Percentiles rank a stretch among this genome's conserved stretches.
phyloP scores from a whole-genome alignment of 2,329 filamentous ascomycete species.

The Fusarium pseudonygamai region DNA sequence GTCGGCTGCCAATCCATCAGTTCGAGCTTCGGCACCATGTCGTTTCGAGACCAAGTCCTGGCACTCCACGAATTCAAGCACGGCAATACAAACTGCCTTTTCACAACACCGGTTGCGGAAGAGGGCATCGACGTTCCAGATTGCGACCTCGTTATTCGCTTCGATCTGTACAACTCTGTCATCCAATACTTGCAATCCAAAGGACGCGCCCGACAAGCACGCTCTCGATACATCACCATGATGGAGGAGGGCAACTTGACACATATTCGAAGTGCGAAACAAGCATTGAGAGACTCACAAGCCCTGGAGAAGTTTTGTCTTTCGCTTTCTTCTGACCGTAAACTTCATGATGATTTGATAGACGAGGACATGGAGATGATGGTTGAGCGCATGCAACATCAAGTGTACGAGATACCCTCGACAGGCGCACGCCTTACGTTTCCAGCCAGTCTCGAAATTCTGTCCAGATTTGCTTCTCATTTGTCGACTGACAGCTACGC shows the following conservation, averaged over 20 bases:
- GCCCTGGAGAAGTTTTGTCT: constrained; percentile 80
- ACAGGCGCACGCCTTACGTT: constrained; percentile 85
- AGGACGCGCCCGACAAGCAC: constrained; percentile 80
- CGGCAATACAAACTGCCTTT: constrained; percentile 69
- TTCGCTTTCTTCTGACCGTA: constrained; percentile 76
- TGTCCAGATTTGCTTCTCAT: constrained; percentile 78
- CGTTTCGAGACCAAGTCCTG: constrained; percentile 77
- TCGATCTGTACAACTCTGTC: constrained; percentile 87
- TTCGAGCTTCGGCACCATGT: constrained; percentile 67
- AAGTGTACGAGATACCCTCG: constrained; percentile 66
- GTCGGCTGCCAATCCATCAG: constrained; percentile 44
- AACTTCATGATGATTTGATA: constrained; percentile 48
- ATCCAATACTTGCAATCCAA: constrained; percentile 96
- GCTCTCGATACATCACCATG: constrained; percentile 88
- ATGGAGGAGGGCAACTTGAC: constrained; percentile 73
- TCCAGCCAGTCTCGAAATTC: constrained; percentile 73
- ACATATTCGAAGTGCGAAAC: constrained; percentile 65
- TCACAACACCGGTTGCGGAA: constrained; percentile 73
- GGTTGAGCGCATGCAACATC: constrained; percentile 48
- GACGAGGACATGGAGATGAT: constrained; percentile 23
- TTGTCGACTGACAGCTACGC: constrained; percentile 53
- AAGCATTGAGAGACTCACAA: constrained; percentile 68
- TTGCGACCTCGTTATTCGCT: constrained; percentile 75
- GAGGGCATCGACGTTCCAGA: constrained; percentile 75
- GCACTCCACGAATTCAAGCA: constrained; percentile 73